These are phyloP conservation scores for Leishmania tropica DNA, from an alignment of 208 protist species.

Conservation along the genomic window DNA sequence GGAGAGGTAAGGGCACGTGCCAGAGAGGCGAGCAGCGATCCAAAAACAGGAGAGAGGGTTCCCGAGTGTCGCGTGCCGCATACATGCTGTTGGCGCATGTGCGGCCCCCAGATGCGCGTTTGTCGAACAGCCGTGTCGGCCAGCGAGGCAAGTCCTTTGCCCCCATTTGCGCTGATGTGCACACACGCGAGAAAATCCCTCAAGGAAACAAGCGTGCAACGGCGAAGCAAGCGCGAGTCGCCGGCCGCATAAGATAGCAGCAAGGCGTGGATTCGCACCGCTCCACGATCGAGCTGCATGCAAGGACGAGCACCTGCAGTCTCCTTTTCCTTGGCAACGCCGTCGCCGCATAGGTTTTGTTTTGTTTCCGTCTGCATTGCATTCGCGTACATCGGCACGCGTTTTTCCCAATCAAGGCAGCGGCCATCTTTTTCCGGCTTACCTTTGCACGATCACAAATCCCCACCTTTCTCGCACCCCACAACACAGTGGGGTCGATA, in stretches of 20 bases:
- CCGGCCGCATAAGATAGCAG: neutral
- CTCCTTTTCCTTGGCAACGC: neutral
- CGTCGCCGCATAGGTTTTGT: too few species aligned
- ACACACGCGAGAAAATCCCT: neutral
- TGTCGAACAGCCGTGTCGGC: neutral
- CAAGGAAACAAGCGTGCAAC: neutral
- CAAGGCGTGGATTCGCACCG: neutral
- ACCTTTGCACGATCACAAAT: neutral
- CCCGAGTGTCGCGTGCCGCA: neutral
- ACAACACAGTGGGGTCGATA: neutral
- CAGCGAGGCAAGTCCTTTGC: neutral
- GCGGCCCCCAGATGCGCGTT: neutral
- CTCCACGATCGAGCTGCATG: neutral
- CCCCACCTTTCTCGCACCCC: neutral
- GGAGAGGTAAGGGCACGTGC: neutral
- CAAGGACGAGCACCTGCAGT: neutral
- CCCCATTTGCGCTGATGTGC: neutral
- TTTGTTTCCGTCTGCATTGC: neutral
- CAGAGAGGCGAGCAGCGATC: neutral
- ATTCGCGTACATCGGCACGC: neutral
- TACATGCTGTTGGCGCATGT: neutral
- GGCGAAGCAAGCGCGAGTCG: neutral
- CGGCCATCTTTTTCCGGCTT: neutral
- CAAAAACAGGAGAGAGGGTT: slow-evolving; percentile 1
- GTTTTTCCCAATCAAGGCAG: neutral